Evolutionary conservation across 2,329 filamentous ascomycete genomes (phyloP), one percentile per base, ranked within the genome.

Genomic region (Raffaelea albimanens): DNA sequence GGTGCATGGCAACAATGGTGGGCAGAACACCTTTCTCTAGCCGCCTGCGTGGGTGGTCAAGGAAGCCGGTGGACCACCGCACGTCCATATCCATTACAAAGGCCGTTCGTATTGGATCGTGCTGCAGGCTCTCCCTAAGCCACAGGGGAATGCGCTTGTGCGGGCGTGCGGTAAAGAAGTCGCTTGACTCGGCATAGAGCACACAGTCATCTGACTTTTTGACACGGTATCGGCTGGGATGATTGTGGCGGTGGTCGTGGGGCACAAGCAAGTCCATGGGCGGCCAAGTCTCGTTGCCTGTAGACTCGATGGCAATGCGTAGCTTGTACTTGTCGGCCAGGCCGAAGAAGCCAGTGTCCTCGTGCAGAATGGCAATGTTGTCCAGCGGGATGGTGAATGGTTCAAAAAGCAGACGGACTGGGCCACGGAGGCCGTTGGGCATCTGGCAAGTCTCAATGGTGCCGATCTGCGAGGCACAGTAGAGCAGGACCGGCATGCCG

Each of bases 391-490:
- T 63, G 34, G 67, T 66, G 51, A 80, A 79, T 1, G 76, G 72
- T 25, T 67, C 64, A 42, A 76, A 56, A 52, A 71, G 67, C 22
- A 79, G 63, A 42, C 71, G 67, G 13, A 72, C 69, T 49, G 74
- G 67, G 25, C 64, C 66, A 40, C 69, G 66, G 44, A 67, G 65
- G 23, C 67, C 70, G 44, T 67, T 63, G 2, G 70, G 62, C 34
- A 73, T 72, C 53, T 71, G 69, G 56, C 69, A 73, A 3, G 73
- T 64, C 45, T 66, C 70, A 51, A 80, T 62, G 40, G 69, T 68
- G 61, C 76, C 79, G 9, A 71, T 60, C 56, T 79, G 73, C 51
- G 69, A 76, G 55, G 76, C 69, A 52, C 73, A 74, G 55, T 76
- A 68, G 49, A 80, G 58, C 7, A 75, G 62, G 45, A 68, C 64